Evolutionary conservation across 164 flowering plant species (phyloP).

Genomic region (Annona cherimola): DNA sequence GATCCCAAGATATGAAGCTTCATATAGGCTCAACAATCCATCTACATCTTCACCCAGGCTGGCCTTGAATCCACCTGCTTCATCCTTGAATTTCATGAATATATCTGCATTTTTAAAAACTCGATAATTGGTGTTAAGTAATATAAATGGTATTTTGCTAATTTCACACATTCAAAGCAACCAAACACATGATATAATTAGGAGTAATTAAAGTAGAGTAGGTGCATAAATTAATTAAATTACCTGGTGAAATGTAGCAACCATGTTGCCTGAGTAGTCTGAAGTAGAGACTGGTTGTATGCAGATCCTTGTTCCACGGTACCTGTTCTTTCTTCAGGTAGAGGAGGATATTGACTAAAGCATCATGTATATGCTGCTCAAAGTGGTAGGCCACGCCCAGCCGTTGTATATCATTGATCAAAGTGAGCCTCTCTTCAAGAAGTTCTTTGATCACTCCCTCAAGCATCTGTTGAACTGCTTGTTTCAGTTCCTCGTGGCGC

Average conservation of each 20-base stretch:
- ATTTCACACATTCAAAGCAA: too few species aligned
- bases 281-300: too few species aligned
- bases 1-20: conserved; percentile 20
- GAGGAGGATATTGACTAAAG: too few species aligned
- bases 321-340: too few species aligned
- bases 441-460: background rate
- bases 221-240: too few species aligned
- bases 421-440: background rate
- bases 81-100: conserved; percentile 20
- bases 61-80: conserved; percentile 24
- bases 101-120: background rate
- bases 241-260: background rate
- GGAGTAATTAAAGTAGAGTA: too few species aligned
- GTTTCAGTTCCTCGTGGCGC: background rate
- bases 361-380: too few species aligned
- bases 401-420: background rate
- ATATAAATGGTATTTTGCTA: too few species aligned
- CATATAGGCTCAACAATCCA: conserved; percentile 19
- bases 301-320: too few species aligned
- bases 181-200: too few species aligned
- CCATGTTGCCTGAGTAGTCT: conserved; percentile 1
- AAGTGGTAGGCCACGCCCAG: conserved; percentile 2
- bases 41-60: background rate
- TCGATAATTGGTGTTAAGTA: too few species aligned
- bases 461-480: background rate